A percentile compares a stretch with the other conserved stretches of the same genome.
Evolutionary conservation across 768 basidiomycete species (phyloP).

Genomic region (Suillus americanus): DNA sequence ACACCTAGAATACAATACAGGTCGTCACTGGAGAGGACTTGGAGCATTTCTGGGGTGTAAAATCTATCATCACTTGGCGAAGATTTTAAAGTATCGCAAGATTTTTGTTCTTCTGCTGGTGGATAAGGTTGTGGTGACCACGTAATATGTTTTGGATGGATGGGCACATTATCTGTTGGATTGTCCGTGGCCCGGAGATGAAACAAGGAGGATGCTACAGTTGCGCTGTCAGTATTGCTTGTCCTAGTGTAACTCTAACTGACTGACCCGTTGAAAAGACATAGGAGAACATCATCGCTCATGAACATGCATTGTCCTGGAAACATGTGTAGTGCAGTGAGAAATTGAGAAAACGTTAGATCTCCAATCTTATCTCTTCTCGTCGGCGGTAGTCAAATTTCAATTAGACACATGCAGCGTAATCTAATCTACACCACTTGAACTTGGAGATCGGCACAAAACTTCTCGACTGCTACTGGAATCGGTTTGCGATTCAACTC

Average conservation of each 20-base stretch:
- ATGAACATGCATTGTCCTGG: slow-evolving; percentile 2
- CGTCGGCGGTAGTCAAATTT: slow-evolving; percentile 3
- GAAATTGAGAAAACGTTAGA: slow-evolving; percentile 15
- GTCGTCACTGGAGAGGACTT: slow-evolving; percentile 61
- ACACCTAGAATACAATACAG: slow-evolving; percentile 76
- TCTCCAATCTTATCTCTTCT: slow-evolving; percentile 17
- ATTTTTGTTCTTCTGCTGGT: slow-evolving; percentile 13
- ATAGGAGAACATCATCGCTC: slow-evolving; percentile 31
- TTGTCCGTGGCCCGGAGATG: slow-evolving; percentile 57
- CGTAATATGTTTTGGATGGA: slow-evolving; percentile 24
- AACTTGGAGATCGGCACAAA: slow-evolving; percentile 49
- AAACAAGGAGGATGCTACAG: slow-evolving; percentile 59
- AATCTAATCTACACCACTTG: slow-evolving; percentile 26
- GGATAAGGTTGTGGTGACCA: slow-evolving; percentile 26
- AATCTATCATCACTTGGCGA: slow-evolving; percentile 9
- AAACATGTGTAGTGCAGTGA: slow-evolving; percentile 10
- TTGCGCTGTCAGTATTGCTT: neutral
- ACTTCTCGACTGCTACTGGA: slow-evolving; percentile 41
- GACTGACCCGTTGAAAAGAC: slow-evolving; percentile 28
- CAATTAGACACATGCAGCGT: neutral
- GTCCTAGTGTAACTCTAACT: neutral
- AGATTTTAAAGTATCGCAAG: slow-evolving; percentile 4
- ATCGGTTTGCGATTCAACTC: slow-evolving; percentile 52
- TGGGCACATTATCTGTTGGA: slow-evolving; percentile 38
- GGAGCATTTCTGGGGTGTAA: slow-evolving; percentile 27